Evolutionary conservation across 1,139 yeast genomes (phyloP).

Genomic region (Kluyveromyces sp.): DNA sequence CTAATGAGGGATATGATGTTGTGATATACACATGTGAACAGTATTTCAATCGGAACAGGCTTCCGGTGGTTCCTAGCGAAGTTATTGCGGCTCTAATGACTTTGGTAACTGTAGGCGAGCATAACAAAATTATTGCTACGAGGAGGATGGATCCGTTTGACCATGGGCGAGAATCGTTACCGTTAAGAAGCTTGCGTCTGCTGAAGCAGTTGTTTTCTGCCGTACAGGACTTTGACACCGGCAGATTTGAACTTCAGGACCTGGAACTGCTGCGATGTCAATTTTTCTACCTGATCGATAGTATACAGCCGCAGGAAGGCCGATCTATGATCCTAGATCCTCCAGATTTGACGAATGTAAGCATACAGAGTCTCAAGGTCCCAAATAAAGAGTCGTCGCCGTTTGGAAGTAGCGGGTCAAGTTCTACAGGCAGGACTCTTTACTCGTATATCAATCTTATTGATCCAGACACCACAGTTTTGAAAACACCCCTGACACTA

Average conservation of each 20-base stretch:
- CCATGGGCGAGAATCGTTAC: slow-evolving; percentile 16
- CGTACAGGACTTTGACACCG: slow-evolving; percentile 18
- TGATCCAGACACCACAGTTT: slow-evolving; percentile 16
- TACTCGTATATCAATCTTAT: slow-evolving; percentile 24
- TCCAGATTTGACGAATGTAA: slow-evolving; percentile 1
- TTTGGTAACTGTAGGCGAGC: slow-evolving; percentile 20
- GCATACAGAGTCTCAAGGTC: background rate
- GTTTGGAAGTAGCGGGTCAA: background rate
- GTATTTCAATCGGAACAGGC: slow-evolving; percentile 10
- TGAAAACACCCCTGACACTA: slow-evolving; percentile 20
- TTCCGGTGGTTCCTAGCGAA: slow-evolving; percentile 27
- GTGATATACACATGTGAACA: slow-evolving; percentile 22
- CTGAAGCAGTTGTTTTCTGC: slow-evolving; percentile 14
- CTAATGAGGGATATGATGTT: slow-evolving; percentile 25
- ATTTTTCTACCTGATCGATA: slow-evolving; percentile 24
- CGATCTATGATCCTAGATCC: slow-evolving; percentile 8
- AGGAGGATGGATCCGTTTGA: slow-evolving; percentile 25
- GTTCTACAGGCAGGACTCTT: slow-evolving; percentile 15
- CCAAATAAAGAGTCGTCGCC: background rate
- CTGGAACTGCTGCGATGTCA: slow-evolving; percentile 29
- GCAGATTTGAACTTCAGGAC: slow-evolving; percentile 15
- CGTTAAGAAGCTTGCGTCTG: slow-evolving; percentile 20
- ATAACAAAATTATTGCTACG: slow-evolving; percentile 17
- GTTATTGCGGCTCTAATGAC: slow-evolving; percentile 25
- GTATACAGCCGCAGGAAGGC: slow-evolving; percentile 7